Evolutionary conservation across 2,329 filamentous ascomycete species (phyloP).

Genomic region (Malbranchea zuffiana): DNA sequence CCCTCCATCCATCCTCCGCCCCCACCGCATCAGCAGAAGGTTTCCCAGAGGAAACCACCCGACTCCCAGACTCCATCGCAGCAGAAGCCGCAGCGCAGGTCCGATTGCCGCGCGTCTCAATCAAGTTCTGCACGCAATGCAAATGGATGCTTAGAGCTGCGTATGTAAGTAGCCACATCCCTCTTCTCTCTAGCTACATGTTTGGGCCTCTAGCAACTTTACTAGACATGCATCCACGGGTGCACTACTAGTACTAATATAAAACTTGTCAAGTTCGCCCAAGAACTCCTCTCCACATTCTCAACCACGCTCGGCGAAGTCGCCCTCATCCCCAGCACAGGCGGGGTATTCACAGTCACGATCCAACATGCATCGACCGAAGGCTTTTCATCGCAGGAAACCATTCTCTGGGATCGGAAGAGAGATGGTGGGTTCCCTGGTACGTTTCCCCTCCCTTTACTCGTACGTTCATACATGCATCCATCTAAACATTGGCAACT

Average conservation of each 20-base stretch:
- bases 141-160: slow-evolving; percentile 82
- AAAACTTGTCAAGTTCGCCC: slow-evolving; percentile 56
- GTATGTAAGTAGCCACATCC: slow-evolving; percentile 51
- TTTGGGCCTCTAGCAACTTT: background rate
- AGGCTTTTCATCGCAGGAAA: slow-evolving; percentile 33
- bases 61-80: slow-evolving; percentile 5
- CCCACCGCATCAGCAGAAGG: too few relatives aligned
- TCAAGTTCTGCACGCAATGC: slow-evolving; percentile 87
- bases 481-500: background rate
- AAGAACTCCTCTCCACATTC: slow-evolving; percentile 93
- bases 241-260: slow-evolving; percentile 6
- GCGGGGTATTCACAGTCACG: slow-evolving; percentile 70
- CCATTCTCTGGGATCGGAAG: slow-evolving; percentile 78
- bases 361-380: slow-evolving; percentile 35
- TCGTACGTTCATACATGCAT: background rate
- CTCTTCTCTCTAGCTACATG: background rate
- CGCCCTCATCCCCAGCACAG: slow-evolving; percentile 71
- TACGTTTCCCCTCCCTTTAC: slow-evolving; percentile 22
- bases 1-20: too few relatives aligned
- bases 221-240: background rate
- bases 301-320: slow-evolving; percentile 73
- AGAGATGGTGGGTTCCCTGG: slow-evolving; percentile 76
- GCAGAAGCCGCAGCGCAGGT: slow-evolving; percentile 16
- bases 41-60: background rate
- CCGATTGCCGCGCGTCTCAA: slow-evolving; percentile 63